Percentiles rank a stretch among this genome's conserved stretches.
Evolutionary conservation across 768 basidiomycete genomes (phyloP).

Genomic region (Saitozyma podzolica): DNA sequence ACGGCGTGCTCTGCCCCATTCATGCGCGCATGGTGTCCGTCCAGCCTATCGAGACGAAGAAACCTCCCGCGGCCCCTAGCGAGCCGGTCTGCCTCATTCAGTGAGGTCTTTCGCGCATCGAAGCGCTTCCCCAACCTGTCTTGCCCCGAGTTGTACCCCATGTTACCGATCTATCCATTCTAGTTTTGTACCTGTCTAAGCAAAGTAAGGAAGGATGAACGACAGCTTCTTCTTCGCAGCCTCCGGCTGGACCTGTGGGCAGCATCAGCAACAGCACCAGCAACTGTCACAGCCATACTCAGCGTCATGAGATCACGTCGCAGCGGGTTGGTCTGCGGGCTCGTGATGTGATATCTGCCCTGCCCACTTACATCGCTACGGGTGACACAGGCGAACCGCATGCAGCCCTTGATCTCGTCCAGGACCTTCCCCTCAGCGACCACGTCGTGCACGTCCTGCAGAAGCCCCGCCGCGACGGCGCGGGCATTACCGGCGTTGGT

Average conservation of each 20-base stretch:
- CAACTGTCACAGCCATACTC: too few relatives aligned
- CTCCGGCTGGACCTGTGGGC: conserved; percentile 53
- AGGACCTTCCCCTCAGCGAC: conserved; percentile 62
- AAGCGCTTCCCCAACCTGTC: too few relatives aligned
- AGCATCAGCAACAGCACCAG: conserved; percentile 3
- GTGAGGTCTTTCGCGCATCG: background rate
- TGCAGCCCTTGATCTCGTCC: conserved; percentile 72
- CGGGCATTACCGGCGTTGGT: conserved; percentile 85
- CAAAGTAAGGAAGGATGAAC: conserved; percentile 79
- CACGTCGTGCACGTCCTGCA: conserved; percentile 58
- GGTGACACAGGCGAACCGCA: conserved; percentile 85
- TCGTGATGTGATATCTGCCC: background rate
- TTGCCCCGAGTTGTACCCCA: too few relatives aligned
- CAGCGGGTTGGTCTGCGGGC: background rate
- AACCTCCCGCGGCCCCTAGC: background rate
- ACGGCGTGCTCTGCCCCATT: conserved; percentile 43
- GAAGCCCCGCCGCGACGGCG: conserved; percentile 55
- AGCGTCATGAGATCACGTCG: too few relatives aligned
- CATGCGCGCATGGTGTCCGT: conserved; percentile 46
- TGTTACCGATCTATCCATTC: too few relatives aligned
- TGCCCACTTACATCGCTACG: conserved; percentile 52
- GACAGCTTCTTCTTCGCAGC: conserved; percentile 69
- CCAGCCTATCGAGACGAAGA: conserved; percentile 33
- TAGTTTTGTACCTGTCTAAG: background rate
- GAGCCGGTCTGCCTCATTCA: conserved; percentile 35